Percentiles rank a stretch among this genome's conserved stretches.
Conservation (phyloP, 1,139 yeast species). For the Scheffersomyces parashehatae region DNA sequence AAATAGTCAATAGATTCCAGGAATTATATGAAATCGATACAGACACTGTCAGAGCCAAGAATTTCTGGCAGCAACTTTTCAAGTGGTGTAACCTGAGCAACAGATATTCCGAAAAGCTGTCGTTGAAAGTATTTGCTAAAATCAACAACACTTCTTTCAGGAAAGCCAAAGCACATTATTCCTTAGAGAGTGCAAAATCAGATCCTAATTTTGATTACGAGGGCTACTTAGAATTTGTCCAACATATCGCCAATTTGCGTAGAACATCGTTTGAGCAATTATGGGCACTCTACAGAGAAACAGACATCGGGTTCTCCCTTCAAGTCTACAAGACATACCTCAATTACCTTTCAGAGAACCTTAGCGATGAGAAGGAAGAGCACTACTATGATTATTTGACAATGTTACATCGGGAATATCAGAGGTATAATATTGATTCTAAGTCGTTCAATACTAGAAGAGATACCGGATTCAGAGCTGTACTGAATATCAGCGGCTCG, state of each 20-base stretch:
- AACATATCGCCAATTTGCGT: conserved; percentile 28
- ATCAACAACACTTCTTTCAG: not conserved
- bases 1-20: conserved; percentile 39
- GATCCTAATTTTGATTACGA: conserved; percentile 44
- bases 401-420: conserved; percentile 21
- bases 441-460: conserved; percentile 28
- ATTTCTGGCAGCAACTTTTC: conserved; percentile 40
- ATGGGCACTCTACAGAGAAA: conserved; percentile 33
- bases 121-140: not conserved
- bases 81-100: conserved; percentile 38
- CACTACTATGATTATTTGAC: conserved; percentile 25
- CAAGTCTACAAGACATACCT: conserved; percentile 26
- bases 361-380: conserved; percentile 16
- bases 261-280: conserved; percentile 28
- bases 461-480: conserved; percentile 7
- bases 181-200: conserved; percentile 30
- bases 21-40: conserved; percentile 27
- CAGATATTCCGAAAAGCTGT: conserved; percentile 5
- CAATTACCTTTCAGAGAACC: conserved; percentile 20
- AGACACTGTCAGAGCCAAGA: conserved; percentile 16
- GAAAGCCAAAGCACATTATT: conserved; percentile 3
- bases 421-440: conserved; percentile 18
- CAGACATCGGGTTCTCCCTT: conserved; percentile 26
- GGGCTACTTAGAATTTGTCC: conserved; percentile 31
- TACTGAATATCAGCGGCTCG: conserved; percentile 17